phyloP scores from a whole-genome alignment of 2,329 filamentous ascomycete genomes.

The Domatiomyces catenatus region DNA sequence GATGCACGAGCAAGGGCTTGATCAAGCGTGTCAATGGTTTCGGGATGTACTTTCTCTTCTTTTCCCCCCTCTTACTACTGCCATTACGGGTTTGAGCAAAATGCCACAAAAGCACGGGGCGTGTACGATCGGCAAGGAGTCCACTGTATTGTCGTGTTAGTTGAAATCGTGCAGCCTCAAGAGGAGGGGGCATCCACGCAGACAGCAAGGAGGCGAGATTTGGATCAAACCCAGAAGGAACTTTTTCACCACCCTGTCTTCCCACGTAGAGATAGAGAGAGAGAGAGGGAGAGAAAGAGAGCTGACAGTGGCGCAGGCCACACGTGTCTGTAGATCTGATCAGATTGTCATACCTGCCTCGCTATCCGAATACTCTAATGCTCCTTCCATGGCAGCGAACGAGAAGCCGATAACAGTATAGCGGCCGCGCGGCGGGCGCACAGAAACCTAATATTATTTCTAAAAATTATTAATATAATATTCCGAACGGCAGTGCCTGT shows the following conservation, averaged over 20 bases:
- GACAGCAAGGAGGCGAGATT: not conserved
- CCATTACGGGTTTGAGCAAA: not conserved
- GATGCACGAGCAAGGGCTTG: conserved; percentile 16
- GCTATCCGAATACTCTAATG: too few relatives aligned
- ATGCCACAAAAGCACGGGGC: not conserved
- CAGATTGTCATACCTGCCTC: too few relatives aligned
- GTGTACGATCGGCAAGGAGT: not conserved
- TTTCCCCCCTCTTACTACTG: conserved; percentile 1
- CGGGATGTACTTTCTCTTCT: conserved; percentile 15
- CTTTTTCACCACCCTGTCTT: not conserved
- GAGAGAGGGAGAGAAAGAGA: not conserved
- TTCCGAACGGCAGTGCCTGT: not conserved
- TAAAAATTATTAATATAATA: not conserved
- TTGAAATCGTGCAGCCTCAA: too few relatives aligned
- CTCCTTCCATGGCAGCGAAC: not conserved
- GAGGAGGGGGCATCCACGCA: not conserved
- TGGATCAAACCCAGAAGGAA: not conserved
- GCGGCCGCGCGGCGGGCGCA: not conserved
- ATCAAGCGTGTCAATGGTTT: conserved; percentile 17
- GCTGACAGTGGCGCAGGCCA: not conserved
- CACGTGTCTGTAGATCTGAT: too few relatives aligned
- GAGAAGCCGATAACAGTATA: not conserved
- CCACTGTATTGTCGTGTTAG: not conserved
- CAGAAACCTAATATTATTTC: not conserved
- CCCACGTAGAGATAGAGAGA: not conserved